Percentiles rank a stretch among this genome's conserved stretches.
These are phyloP conservation scores for Chaetomiaceae sp. DNA, from an alignment of 2,329 filamentous ascomycete genomes.

Conservation along the genomic window DNA sequence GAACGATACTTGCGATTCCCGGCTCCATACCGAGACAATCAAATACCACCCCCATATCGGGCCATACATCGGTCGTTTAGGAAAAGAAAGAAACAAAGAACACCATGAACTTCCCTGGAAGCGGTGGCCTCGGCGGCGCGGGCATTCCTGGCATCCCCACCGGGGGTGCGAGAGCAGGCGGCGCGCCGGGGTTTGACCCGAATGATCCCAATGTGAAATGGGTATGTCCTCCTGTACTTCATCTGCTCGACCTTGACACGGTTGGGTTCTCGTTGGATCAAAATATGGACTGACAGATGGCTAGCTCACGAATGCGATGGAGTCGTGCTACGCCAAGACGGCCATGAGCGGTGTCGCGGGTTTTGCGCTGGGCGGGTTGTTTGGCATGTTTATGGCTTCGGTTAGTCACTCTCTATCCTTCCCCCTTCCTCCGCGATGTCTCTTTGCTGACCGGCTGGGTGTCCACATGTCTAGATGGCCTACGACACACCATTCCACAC, in stretches of 20 bases:
- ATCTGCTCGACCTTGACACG: neutral
- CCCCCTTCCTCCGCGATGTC: neutral
- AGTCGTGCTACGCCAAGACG: slow-evolving; percentile 86
- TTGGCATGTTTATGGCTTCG: slow-evolving; percentile 96
- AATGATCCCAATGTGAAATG: slow-evolving; percentile 50
- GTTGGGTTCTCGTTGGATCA: too few relatives aligned
- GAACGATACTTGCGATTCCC: too few relatives aligned
- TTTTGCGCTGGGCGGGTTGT: slow-evolving; percentile 87
- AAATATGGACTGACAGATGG: neutral
- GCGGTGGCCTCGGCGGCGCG: slow-evolving; percentile 1
- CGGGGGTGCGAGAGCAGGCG: slow-evolving; percentile 28
- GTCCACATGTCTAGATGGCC: slow-evolving; percentile 77
- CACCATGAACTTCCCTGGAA: slow-evolving; percentile 25
- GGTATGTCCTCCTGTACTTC: slow-evolving; percentile 21
- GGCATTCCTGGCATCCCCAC: slow-evolving; percentile 7
- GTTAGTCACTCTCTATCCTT: slow-evolving; percentile 46
- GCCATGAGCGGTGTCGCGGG: slow-evolving; percentile 88
- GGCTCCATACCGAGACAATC: too few relatives aligned
- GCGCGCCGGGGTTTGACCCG: slow-evolving; percentile 30
- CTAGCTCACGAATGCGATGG: slow-evolving; percentile 70
- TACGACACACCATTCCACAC: slow-evolving; percentile 86
- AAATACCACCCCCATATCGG: too few relatives aligned
- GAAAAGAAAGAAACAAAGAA: too few relatives aligned
- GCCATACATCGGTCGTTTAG: too few relatives aligned
- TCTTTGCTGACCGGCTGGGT: too few relatives aligned